Conservation (phyloP, 352 stramenopile genomes). For the Pythium aphanidermatum region DNA sequence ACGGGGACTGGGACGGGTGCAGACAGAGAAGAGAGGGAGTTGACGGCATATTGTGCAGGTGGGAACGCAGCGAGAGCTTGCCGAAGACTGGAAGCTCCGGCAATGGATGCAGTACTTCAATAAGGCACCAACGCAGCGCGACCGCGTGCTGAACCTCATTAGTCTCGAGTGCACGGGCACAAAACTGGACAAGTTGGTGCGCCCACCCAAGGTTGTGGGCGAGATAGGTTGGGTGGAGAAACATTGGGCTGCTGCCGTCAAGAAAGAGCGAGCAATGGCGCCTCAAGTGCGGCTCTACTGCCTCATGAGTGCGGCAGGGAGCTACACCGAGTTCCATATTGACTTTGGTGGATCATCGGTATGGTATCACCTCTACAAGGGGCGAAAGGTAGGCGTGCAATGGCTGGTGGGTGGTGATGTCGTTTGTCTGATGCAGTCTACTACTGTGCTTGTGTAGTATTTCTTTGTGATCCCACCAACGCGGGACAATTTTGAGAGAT, state of each 20-base stretch:
- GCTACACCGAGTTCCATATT: slow-evolving; percentile 41
- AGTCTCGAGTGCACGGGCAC: slow-evolving; percentile 34
- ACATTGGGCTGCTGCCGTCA: slow-evolving; percentile 19
- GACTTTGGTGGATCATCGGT: slow-evolving; percentile 39
- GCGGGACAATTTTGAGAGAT: slow-evolving; percentile 23
- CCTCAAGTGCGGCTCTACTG: slow-evolving; percentile 31
- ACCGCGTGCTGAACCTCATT: slow-evolving; percentile 28
- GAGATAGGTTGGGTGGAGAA: slow-evolving; percentile 42
- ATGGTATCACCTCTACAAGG: slow-evolving; percentile 39
- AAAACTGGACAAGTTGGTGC: slow-evolving; percentile 22
- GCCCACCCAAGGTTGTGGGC: slow-evolving; percentile 24
- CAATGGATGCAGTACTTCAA: slow-evolving; percentile 36
- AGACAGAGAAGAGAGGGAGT: neutral
- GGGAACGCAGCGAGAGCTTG: slow-evolving; percentile 26
- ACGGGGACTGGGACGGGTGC: neutral
- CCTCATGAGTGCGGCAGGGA: slow-evolving; percentile 36
- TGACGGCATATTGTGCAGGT: slow-evolving; percentile 11
- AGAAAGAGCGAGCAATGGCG: slow-evolving; percentile 11
- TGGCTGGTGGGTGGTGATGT: neutral
- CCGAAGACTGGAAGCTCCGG: slow-evolving; percentile 23
- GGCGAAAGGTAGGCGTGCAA: slow-evolving; percentile 27
- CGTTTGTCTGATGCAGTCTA: neutral
- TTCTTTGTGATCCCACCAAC: slow-evolving; percentile 39
- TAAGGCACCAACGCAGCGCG: slow-evolving; percentile 7
- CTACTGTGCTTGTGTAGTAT: slow-evolving; percentile 16